A percentile compares a stretch with the other conserved stretches of the same genome.
phyloP scores from a whole-genome alignment of 139 green algal genomes.

The Mychonastes homosphaera region DNA sequence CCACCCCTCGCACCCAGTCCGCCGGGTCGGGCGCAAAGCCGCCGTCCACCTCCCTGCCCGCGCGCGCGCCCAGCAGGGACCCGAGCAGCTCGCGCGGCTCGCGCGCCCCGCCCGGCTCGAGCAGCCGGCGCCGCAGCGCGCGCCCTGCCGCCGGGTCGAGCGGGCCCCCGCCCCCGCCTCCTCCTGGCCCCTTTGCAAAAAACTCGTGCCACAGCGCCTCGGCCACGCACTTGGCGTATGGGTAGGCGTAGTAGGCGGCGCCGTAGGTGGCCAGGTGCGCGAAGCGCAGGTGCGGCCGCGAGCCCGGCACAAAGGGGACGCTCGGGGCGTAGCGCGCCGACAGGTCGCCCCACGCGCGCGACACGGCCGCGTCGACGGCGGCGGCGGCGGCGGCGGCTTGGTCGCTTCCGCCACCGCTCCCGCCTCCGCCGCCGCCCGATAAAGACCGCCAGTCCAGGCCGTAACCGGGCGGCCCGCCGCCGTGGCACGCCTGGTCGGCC shows the following conservation, averaged over 20 bases:
- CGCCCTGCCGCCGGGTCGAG: constrained; percentile 15
- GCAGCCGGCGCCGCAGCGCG: constrained; percentile 1
- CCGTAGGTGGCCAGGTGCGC: constrained; percentile 71
- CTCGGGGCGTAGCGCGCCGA: constrained; percentile 16
- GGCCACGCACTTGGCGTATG: constrained; percentile 60
- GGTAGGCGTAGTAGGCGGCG: constrained; percentile 71
- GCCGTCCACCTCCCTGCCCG: neutral
- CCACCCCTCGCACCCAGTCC: neutral
- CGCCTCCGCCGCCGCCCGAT: neutral
- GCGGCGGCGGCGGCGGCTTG: neutral
- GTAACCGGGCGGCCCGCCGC: too few species aligned
- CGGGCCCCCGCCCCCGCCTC: constrained; percentile 40
- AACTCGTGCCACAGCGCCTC: constrained; percentile 46
- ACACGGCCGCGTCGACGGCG: neutral
- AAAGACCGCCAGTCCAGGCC: too few species aligned
- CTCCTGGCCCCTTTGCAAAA: too few species aligned
- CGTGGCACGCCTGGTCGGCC: constrained; percentile 31
- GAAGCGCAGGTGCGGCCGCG: constrained; percentile 41
- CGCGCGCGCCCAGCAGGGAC: constrained; percentile 1
- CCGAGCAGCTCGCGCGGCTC: constrained; percentile 19
- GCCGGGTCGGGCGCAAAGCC: neutral
- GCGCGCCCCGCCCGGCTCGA: constrained; percentile 14
- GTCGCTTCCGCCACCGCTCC: neutral
- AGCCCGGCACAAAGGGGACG: constrained; percentile 20
- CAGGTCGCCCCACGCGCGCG: constrained; percentile 12